Base-by-base conservation (phyloP, 1,139 yeast genomes). In the Protomyces arabidopsidicola region DNA sequence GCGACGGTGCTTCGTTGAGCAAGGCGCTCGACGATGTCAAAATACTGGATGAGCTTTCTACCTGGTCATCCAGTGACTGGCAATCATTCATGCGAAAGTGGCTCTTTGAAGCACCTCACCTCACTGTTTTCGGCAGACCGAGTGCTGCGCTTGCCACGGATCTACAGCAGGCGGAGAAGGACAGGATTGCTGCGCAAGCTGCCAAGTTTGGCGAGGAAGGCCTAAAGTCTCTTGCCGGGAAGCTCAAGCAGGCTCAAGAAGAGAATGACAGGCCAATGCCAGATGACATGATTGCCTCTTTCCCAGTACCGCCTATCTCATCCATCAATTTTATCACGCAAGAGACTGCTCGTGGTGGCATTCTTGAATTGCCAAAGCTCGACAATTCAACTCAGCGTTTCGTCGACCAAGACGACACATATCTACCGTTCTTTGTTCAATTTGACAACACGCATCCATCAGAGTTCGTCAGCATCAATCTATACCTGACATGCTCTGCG, bases 261-360 rank as follows among this genome's bases (percentile, higher is more conserved):
- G 79, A 78, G 57, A 93, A 93, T 73, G 89, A 90, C 71, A 75
- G 70, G 24, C 87, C 88, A 16, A 88, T 95, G 66, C 97, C 98
- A 0, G 81, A 83, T 8, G 80, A 81, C 1, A 76, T 90, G 12
- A 72, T 93, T 52, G 76, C 80, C 1, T 73, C 78, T 39, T 89
- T 88, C 73, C 81, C 81, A 31, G 81, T 83, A 39, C 95, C 96
- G 3, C 90, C 90, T 71, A 90, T 95, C 1, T 77, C 86, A 0
- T 81, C 82, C 54, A 90, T 93, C 64, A 77, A 82, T 14, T 90
- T 93, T 71, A 88, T 90, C 67, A 72, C 81, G 22, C 87, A 97
- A 0, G 77, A 78, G 31, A 82, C 95, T 0, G 85, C 84, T 61
- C 78, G 78, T 5, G 83, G 80, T 1, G 71, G 71, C 1, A 59